Percentiles rank a stretch among this genome's conserved stretches.
Evolutionary conservation across 768 basidiomycete species (phyloP).

Genomic region (Collybia nuda): DNA sequence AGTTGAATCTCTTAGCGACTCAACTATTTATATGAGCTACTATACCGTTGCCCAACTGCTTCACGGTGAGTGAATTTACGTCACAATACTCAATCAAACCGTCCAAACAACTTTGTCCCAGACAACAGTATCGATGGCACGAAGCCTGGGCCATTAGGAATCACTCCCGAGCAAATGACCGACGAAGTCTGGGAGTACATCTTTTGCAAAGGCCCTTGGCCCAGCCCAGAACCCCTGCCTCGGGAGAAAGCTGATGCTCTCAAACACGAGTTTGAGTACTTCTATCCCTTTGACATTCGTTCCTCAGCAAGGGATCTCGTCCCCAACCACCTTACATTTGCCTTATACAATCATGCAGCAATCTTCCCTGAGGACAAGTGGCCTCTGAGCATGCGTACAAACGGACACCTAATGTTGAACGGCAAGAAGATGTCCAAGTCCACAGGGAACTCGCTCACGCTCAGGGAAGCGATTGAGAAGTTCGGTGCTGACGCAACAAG

Average conservation of each 20-base stretch:
- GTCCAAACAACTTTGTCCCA: constrained; percentile 20
- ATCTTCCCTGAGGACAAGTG: constrained; percentile 89
- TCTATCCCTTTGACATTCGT: constrained; percentile 97
- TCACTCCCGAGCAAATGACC: constrained; percentile 90
- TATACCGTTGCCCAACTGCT: constrained; percentile 92
- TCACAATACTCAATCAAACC: not conserved
- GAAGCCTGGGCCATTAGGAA: constrained; percentile 77
- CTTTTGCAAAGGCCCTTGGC: constrained; percentile 77
- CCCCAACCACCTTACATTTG: constrained; percentile 93
- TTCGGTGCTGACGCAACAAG: constrained; percentile 97
- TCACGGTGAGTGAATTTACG: constrained; percentile 59
- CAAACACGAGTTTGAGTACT: constrained; percentile 92
- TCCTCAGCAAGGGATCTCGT: constrained; percentile 98
- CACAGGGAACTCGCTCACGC: constrained; percentile 92
- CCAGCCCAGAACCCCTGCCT: constrained; percentile 60
- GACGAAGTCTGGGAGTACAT: constrained; percentile 98
- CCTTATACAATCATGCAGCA: constrained; percentile 93
- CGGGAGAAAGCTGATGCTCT: constrained; percentile 80
- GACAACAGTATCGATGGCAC: constrained; percentile 77
- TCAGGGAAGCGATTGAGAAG: constrained; percentile 86
- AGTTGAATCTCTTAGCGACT: constrained; percentile 96
- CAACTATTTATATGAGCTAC: constrained; percentile 98
- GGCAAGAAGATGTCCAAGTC: constrained; percentile 99
- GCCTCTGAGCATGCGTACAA: constrained; percentile 91
- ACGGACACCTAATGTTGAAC: constrained; percentile 96